A percentile compares a stretch with the other conserved stretches of the same genome.
Evolutionary conservation across 768 basidiomycete genomes (phyloP).

Genomic region (Amanita pseudoporphyria): DNA sequence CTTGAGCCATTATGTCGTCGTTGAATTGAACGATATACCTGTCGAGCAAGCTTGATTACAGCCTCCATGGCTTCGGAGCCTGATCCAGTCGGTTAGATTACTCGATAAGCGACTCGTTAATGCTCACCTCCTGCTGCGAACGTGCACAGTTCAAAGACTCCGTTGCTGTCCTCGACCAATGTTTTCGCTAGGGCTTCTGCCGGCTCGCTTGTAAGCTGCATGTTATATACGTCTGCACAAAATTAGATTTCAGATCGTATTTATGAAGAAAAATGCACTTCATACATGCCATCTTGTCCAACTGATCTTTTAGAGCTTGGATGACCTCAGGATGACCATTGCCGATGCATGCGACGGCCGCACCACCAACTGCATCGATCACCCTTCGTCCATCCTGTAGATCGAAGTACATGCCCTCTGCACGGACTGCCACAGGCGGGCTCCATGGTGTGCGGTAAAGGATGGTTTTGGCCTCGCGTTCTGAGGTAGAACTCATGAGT

Average conservation of each 20-base stretch:
- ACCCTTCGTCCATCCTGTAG: constrained; percentile 61
- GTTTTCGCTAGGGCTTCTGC: constrained; percentile 71
- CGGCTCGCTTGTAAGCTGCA: constrained; percentile 74
- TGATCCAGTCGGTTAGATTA: constrained; percentile 17
- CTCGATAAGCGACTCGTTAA: background rate
- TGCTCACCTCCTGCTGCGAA: constrained; percentile 70
- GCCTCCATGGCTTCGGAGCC: constrained; percentile 88
- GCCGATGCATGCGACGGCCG: constrained; percentile 76
- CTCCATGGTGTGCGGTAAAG: constrained; percentile 67
- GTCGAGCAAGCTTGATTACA: constrained; percentile 73
- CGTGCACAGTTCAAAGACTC: constrained; percentile 62
- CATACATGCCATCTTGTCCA: constrained; percentile 70
- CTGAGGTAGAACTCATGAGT: background rate
- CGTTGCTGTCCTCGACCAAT: constrained; percentile 55
- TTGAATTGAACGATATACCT: constrained; percentile 31
- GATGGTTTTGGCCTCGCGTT: constrained; percentile 23
- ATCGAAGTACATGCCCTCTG: constrained; percentile 60
- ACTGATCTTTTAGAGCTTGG: constrained; percentile 69
- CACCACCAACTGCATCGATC: constrained; percentile 79
- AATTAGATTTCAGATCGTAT: background rate
- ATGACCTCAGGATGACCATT: constrained; percentile 63
- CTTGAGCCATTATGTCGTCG: constrained; percentile 1
- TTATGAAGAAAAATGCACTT: constrained; percentile 2
- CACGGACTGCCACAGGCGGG: constrained; percentile 59
- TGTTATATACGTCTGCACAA: constrained; percentile 75